Percentiles rank a stretch among this genome's conserved stretches.
These are phyloP conservation scores for Hyphopichia burtonii DNA, from an alignment of 1,139 yeast species.

Conservation along the genomic window DNA sequence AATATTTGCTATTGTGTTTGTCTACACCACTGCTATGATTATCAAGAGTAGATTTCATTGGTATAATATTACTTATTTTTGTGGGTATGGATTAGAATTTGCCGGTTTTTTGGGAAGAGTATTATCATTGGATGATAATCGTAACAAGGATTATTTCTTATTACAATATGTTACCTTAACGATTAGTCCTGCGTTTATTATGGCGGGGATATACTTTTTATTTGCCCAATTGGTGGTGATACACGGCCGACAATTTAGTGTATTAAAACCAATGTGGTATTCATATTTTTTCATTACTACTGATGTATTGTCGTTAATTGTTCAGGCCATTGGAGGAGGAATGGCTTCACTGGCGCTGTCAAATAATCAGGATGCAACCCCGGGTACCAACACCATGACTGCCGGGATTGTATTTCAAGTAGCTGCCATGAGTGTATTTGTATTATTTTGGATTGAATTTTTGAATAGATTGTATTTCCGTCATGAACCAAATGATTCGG, in stretches of 20 bases:
- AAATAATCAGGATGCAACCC: conserved; percentile 29
- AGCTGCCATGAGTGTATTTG: conserved; percentile 64
- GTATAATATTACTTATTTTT: conserved; percentile 62
- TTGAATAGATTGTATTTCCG: conserved; percentile 44
- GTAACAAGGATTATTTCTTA: conserved; percentile 47
- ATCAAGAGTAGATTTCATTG: conserved; percentile 62
- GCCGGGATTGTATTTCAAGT: conserved; percentile 84
- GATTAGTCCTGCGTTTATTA: conserved; percentile 82
- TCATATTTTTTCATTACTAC: conserved; percentile 64
- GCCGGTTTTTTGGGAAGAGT: conserved; percentile 70
- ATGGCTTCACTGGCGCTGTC: conserved; percentile 59
- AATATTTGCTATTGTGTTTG: conserved; percentile 18
- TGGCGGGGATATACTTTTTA: conserved; percentile 83
- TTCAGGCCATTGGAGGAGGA: conserved; percentile 87
- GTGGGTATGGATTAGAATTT: conserved; percentile 64
- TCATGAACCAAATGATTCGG: conserved; percentile 17
- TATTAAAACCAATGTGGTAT: conserved; percentile 73
- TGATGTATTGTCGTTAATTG: conserved; percentile 65
- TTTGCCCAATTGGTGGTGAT: conserved; percentile 72
- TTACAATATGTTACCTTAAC: conserved; percentile 72
- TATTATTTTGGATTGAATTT: conserved; percentile 56
- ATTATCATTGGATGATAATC: conserved; percentile 39
- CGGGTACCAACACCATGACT: conserved; percentile 76
- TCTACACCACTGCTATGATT: conserved; percentile 22
- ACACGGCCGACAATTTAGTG: conserved; percentile 62